Evolutionary conservation across 805 yeast genomes (phyloP).

Genomic region (Starmerella tilneyi): DNA sequence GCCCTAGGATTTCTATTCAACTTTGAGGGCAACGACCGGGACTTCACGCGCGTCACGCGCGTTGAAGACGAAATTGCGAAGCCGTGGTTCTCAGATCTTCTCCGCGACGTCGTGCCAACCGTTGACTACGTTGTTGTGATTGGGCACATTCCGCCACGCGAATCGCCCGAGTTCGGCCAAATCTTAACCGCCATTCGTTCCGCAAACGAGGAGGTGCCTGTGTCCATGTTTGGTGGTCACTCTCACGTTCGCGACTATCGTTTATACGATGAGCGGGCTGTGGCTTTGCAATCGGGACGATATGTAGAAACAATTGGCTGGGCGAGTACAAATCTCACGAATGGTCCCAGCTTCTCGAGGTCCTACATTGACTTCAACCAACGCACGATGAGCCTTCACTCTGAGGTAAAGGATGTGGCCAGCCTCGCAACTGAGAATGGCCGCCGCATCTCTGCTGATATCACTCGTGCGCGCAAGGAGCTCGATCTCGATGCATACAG

Average conservation of each 20-base stretch:
- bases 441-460: conserved; percentile 21
- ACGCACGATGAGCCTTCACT: conserved; percentile 57
- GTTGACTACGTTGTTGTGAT: conserved; percentile 58
- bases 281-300: conserved; percentile 79
- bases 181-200: conserved; percentile 44
- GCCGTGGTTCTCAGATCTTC: conserved; percentile 49
- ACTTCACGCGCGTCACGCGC: conserved; percentile 51
- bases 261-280: conserved; percentile 50
- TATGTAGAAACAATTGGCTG: conserved; percentile 88
- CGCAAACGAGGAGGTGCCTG: conserved; percentile 49
- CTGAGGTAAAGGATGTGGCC: conserved; percentile 3
- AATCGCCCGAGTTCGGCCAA: conserved; percentile 43
- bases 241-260: conserved; percentile 80
- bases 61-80: conserved; percentile 43
- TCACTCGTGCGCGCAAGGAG: conserved; percentile 37
- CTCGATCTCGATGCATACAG: conserved; percentile 45
- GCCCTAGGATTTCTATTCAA: conserved; percentile 72
- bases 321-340: conserved; percentile 42
- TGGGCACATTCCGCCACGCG: conserved; percentile 69
- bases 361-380: conserved; percentile 73
- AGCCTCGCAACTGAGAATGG: conserved; percentile 40
- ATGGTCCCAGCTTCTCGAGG: conserved; percentile 37
- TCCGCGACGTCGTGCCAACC: conserved; percentile 26
- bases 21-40: conserved; percentile 48
- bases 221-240: conserved; percentile 89